Conservation (phyloP, 2,329 filamentous ascomycete species). For the Fusarium transvaalense region DNA sequence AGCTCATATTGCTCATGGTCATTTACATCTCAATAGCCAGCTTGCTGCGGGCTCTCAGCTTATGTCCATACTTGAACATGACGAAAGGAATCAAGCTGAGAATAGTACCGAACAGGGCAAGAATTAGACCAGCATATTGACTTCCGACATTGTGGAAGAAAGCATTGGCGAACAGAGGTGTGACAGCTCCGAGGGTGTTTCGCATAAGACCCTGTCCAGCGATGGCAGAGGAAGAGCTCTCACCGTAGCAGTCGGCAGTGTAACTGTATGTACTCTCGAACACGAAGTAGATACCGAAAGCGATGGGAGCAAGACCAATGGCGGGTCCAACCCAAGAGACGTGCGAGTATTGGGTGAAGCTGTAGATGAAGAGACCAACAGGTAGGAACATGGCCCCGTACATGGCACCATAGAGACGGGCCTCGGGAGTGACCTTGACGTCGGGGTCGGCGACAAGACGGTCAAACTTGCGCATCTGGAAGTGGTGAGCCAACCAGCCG, state of each 20-base stretch:
- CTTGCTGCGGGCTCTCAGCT: constrained; percentile 41
- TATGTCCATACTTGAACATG: constrained; percentile 41
- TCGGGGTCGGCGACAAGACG: constrained; percentile 33
- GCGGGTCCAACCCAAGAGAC: constrained; percentile 38
- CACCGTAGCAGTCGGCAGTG: constrained; percentile 41
- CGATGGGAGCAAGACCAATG: constrained; percentile 39
- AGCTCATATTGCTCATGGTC: not conserved
- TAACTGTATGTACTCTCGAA: constrained; percentile 43
- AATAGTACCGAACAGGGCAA: constrained; percentile 36
- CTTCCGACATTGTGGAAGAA: constrained; percentile 43
- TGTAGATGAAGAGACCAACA: constrained; percentile 42
- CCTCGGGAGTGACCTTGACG: constrained; percentile 40
- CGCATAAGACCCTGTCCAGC: constrained; percentile 41
- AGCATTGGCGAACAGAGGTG: constrained; percentile 39
- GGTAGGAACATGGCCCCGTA: constrained; percentile 42
- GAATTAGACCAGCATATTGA: constrained; percentile 40
- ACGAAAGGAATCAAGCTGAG: constrained; percentile 41
- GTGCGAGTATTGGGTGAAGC: constrained; percentile 38
- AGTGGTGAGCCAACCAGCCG: constrained; percentile 39
- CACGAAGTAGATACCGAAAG: constrained; percentile 42
- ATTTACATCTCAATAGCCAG: constrained; percentile 38
- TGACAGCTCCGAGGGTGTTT: constrained; percentile 41
- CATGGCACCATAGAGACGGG: constrained; percentile 42
- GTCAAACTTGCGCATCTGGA: constrained; percentile 43
- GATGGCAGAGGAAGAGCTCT: constrained; percentile 41